Evolutionary conservation across 2,329 filamentous ascomycete species (phyloP), one percentile per base, ranked within the genome.

Genomic region (Penicillium sp.): DNA sequence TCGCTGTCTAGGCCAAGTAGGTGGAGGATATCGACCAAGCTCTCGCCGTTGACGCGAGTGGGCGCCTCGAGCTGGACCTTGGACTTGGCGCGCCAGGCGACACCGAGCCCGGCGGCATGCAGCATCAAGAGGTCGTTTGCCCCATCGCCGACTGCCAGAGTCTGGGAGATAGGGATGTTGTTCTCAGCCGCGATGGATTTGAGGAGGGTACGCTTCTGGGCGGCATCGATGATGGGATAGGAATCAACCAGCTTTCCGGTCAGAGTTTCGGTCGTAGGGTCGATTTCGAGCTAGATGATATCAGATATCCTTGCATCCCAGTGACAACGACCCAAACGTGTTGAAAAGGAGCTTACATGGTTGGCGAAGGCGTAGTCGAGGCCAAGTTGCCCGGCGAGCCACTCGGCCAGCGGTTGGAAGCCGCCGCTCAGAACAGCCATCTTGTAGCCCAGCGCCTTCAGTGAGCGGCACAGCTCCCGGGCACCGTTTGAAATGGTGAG

Each of bases 341-440:
- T n/a, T n/a, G n/a, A n/a, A n/a, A n/a, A n/a, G 11, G 6, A n/a
- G 14, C 65, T 47, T 64, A 83, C 84, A 56, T 91, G 83, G 64
- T 98, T 98, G 27, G 93, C 93, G 62, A 84, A 81, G 0, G 87
- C 89, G 59, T 95, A 83, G 65, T 97, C 87, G 41, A 98, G 79
- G 10, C 87, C 87, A 17, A 98, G 72, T 57, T 87, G 76, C 27
- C 74, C 74, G 11, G 87, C 89, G 23, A 97, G 78, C 87, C 90
- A 97, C 41, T 81, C 77, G 0, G 93, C 94, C 49, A 97, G 71
- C 0, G 91, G 90, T 49, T 87, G 80, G 68, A 98, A 98, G 0
- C 93, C 93, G 30, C 93, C 93, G 21, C 88, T 94, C 20, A 96
- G 70, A 4, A 98, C 91, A 0, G 90, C 93, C 2, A 89, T 88